Evolutionary conservation across 1,139 yeast genomes (phyloP), one percentile per base, ranked within the genome.

Genomic region (Hanseniaspora gamundiae): DNA sequence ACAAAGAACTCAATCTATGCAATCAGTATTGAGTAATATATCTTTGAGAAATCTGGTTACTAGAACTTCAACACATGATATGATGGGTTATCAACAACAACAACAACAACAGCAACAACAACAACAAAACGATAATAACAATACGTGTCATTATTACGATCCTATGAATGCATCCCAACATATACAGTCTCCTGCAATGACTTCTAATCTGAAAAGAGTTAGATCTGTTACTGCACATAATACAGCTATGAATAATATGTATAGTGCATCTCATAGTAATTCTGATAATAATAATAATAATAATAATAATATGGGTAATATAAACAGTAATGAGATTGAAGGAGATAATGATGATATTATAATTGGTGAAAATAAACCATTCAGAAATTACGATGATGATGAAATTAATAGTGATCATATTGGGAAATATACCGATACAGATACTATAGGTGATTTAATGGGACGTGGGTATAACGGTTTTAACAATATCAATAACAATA

Each of bases 1-100:
- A 47, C 65, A 70, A 31, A 63, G 82, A 45, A 70, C 80, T 1
- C 80, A 74, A 52, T 73, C 78, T n/a, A 74, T 74, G 41, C 83
- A 76, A 55, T 73, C 78, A 42, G 81, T 76, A n/a, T 63, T 78
- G 45, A 74, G 80, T 30, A 71, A 78, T 22, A 78, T 78, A 3
- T 76, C 82, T 1, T 59, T 76, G 35, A 70, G 72, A 54, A 71
- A 42, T 30, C 77, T 26, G 43, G 52, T 45, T 8, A 16, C 42
- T 1, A 41, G 35, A 21, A n/a, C 38, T 11, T 33, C 38, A 8
- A 42, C 42, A 4, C 41, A 42, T 51, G 42, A 49, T 42, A 49
- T 39, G 17, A 16, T 29, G 14, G 40, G 45, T n/a, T 43, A 42
- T 7, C 45, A 42, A 40, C 49, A 41, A 40, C 47, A 41, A 36